A percentile compares a stretch with the other conserved stretches of the same genome.
Evolutionary conservation across 768 basidiomycete genomes (phyloP).

Genomic region (Piloderma croceum): DNA sequence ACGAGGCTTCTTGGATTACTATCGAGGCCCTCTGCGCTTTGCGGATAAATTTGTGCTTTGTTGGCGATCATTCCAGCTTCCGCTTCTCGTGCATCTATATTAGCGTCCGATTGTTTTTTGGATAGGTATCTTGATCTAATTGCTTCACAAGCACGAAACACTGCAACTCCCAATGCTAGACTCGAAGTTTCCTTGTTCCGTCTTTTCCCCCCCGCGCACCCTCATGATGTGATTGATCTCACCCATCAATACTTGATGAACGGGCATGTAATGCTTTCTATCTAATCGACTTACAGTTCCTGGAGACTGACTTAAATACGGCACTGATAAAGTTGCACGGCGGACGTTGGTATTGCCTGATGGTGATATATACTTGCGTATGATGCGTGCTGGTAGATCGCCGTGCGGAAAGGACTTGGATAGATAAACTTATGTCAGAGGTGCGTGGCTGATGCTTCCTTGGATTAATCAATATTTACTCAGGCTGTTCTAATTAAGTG

Average conservation of each 20-base stretch:
- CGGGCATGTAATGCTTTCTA: conserved; percentile 83
- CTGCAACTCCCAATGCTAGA: conserved; percentile 74
- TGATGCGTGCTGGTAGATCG: conserved; percentile 25
- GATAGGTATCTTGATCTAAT: neutral
- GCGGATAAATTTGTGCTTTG: conserved; percentile 91
- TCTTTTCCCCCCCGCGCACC: conserved; percentile 81
- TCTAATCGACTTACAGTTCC: conserved; percentile 90
- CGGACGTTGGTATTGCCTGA: conserved; percentile 49
- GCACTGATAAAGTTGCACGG: conserved; percentile 63
- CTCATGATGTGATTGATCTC: conserved; percentile 79
- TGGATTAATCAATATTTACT: neutral
- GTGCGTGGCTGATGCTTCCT: conserved; percentile 37
- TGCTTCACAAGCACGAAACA: conserved; percentile 67
- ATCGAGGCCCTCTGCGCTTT: conserved; percentile 87
- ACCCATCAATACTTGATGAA: conserved; percentile 95
- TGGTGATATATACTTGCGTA: conserved; percentile 44
- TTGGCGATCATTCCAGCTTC: conserved; percentile 95
- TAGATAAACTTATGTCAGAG: conserved; percentile 56
- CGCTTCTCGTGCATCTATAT: conserved; percentile 66
- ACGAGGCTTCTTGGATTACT: conserved; percentile 97
- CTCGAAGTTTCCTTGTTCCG: conserved; percentile 89
- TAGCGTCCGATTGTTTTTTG: neutral
- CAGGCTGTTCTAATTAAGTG: conserved; percentile 40
- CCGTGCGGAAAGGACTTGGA: conserved; percentile 54
- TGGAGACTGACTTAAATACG: conserved; percentile 68